Conservation (phyloP, 352 stramenopile species). For the Pythium biforme region DNA sequence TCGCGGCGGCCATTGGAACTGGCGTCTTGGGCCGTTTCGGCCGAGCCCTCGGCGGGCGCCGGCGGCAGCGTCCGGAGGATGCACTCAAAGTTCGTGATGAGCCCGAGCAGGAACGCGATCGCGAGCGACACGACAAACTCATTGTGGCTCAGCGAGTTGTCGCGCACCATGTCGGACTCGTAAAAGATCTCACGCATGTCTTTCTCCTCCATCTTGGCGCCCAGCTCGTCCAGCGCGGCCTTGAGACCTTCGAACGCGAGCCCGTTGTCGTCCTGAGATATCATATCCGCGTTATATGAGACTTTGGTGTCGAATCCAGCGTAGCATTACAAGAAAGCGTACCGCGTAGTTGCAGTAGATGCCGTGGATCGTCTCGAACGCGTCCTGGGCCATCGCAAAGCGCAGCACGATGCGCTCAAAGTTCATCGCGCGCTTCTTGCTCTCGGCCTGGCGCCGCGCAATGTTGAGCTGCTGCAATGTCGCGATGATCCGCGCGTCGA, state of each 20-base stretch:
- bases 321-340: too few relatives aligned
- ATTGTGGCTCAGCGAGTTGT: slow-evolving; percentile 83
- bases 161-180: slow-evolving; percentile 87
- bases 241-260: slow-evolving; percentile 73
- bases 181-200: slow-evolving; percentile 84
- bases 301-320: too few relatives aligned
- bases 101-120: slow-evolving; percentile 76
- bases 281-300: too few relatives aligned
- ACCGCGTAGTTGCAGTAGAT: slow-evolving; percentile 74
- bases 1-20: slow-evolving; percentile 10
- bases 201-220: slow-evolving; percentile 62
- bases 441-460: slow-evolving; percentile 37
- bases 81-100: slow-evolving; percentile 75
- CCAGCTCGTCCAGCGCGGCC: slow-evolving; percentile 48
- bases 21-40: slow-evolving; percentile 19
- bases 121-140: slow-evolving; percentile 86
- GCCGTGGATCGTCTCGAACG: slow-evolving; percentile 57
- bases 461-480: slow-evolving; percentile 67
- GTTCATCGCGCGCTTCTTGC: slow-evolving; percentile 51
- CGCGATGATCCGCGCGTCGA: slow-evolving; percentile 64
- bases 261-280: slow-evolving; percentile 44
- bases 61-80: slow-evolving; percentile 28
- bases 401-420: slow-evolving; percentile 82
- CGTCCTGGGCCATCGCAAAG: slow-evolving; percentile 59
- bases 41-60: neutral